Evolutionary conservation across 2,329 filamentous ascomycete genomes (phyloP).

Genomic region (Aaosphaeria pasadenensis): DNA sequence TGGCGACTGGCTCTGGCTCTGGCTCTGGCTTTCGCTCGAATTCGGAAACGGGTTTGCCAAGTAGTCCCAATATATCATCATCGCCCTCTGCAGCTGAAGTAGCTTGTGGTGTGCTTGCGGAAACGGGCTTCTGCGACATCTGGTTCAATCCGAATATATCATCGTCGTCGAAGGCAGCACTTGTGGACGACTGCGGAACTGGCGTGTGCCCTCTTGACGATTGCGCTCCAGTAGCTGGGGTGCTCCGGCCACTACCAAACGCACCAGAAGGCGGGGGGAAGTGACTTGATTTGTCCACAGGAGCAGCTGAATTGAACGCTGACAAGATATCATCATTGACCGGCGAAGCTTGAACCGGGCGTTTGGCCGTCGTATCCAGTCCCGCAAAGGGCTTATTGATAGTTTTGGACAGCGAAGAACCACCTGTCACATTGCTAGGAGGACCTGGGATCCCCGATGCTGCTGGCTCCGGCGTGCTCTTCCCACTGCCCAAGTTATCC

Average conservation of each 20-base stretch:
- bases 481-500: slow-evolving; percentile 64
- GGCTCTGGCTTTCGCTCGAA: slow-evolving; percentile 36
- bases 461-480: slow-evolving; percentile 45
- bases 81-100: slow-evolving; percentile 36
- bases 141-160: slow-evolving; percentile 82
- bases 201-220: slow-evolving; percentile 14
- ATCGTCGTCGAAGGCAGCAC: slow-evolving; percentile 53
- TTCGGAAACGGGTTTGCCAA: slow-evolving; percentile 58
- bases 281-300: slow-evolving; percentile 58
- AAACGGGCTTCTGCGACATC: slow-evolving; percentile 47
- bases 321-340: slow-evolving; percentile 60
- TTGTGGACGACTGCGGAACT: slow-evolving; percentile 33
- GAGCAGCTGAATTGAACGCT: slow-evolving; percentile 58
- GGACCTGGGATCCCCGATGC: slow-evolving; percentile 21
- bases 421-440: slow-evolving; percentile 18
- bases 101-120: slow-evolving; percentile 16
- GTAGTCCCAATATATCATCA: slow-evolving; percentile 63
- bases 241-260: slow-evolving; percentile 39
- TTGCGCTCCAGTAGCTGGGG: slow-evolving; percentile 34
- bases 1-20: not conserved
- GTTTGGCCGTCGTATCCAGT: slow-evolving; percentile 27
- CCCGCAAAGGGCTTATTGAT: slow-evolving; percentile 40
- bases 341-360: slow-evolving; percentile 22
- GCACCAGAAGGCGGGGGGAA: slow-evolving; percentile 48
- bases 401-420: slow-evolving; percentile 27